phyloP scores from a whole-genome alignment of 1,284 basidiomycete genomes.

The Malassezia caprae region DNA sequence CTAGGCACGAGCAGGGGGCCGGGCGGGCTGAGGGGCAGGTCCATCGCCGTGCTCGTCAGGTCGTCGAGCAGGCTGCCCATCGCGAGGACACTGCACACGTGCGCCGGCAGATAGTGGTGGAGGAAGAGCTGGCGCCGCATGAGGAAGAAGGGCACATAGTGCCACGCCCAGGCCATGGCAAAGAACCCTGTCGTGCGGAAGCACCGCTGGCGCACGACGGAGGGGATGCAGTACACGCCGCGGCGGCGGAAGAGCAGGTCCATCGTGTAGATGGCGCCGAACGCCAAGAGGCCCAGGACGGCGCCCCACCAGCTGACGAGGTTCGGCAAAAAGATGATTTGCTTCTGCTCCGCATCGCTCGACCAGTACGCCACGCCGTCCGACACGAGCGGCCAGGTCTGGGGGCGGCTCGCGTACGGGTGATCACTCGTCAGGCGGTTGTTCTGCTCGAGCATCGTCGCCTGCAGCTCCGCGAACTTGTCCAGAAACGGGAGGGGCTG shows the following conservation, averaged over 20 bases:
- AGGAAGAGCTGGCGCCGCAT: constrained; percentile 86
- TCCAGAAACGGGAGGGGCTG: constrained; percentile 80
- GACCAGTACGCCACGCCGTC: constrained; percentile 99
- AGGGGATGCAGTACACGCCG: constrained; percentile 64
- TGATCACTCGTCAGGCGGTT: constrained; percentile 86
- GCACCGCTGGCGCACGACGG: constrained; percentile 74
- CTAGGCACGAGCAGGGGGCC: constrained; percentile 50
- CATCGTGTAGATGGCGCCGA: constrained; percentile 75
- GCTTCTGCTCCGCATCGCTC: constrained; percentile 62
- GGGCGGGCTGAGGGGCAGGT: constrained; percentile 71
- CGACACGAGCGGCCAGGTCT: constrained; percentile 95
- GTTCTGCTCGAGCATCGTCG: constrained; percentile 95
- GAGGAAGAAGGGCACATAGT: constrained; percentile 95
- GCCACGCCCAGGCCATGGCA: constrained; percentile 81
- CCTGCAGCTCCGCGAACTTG: constrained; percentile 86
- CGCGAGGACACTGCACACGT: constrained; percentile 74
- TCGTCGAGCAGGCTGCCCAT: constrained; percentile 87
- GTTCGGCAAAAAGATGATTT: constrained; percentile 95
- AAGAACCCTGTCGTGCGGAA: constrained; percentile 95
- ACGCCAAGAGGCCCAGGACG: constrained; percentile 72
- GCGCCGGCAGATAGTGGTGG: constrained; percentile 84
- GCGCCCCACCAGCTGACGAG: constrained; percentile 88
- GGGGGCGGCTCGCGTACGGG: constrained; percentile 83
- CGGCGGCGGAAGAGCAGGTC: constrained; percentile 78
- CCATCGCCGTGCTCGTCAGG: constrained; percentile 60